Evolutionary conservation across 2,329 filamentous ascomycete species (phyloP), one percentile per base, ranked within the genome.

Genomic region (Alternaria viburni): DNA sequence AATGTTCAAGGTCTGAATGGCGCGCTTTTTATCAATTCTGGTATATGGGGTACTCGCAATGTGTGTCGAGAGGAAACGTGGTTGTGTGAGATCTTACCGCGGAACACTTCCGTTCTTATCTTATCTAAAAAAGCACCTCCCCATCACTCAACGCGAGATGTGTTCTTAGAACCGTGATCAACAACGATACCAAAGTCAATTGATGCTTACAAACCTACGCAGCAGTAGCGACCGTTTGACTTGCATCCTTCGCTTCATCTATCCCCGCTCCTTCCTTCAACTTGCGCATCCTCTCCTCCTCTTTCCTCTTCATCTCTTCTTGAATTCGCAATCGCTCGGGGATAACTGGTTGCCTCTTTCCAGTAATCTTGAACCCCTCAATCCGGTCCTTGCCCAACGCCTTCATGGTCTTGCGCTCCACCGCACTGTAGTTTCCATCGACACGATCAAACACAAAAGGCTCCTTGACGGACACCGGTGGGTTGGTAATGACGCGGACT

Each of bases 401-500:
- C 44, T 71, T 77, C 70, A 89, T 72, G 3, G 87, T 89, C 69
- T 85, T 84, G 69, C 75, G 77, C 79, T 89, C 87, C 6, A 89
- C 86, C 21, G 86, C 77, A 65, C 84, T 88, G 70, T 88, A 89
- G 13, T 82, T 65, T 0, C 83, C 79, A 65, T 86, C 82, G 26
- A 74, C 69, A 5, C 87, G 76, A 67, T 87, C 81, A 64, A 88
- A 87, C 10, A 77, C 61, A 73, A 88, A 87, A 5, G 86, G 86
- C 73, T 85, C 79, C 45, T 74, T 81, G 3, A 89, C 72, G 19
- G 78, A 81, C 9, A 89, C 83, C 0, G 86, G 84, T 6, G 85
- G 85, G 62, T 88, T 88, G 4, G 85, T 87, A 68, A 87, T 87
- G 32, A 87, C 81, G 5, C 86, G 76, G 2, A 82, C 79, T 11